Evolutionary conservation across 2,329 filamentous ascomycete genomes (phyloP).

Genomic region (Coleophoma cylindrospora): DNA sequence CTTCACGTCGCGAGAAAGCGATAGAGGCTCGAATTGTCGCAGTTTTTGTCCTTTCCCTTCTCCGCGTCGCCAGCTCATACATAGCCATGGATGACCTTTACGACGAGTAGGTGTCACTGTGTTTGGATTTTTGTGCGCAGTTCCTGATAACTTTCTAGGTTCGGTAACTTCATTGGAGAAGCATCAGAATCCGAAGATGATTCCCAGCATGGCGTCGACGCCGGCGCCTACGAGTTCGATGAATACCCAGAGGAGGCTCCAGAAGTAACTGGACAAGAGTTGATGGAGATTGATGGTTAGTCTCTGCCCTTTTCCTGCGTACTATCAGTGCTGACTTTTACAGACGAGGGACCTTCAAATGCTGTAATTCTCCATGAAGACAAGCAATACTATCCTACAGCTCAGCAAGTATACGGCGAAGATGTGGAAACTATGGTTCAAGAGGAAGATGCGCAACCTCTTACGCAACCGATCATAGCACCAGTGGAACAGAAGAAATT

Average conservation of each 20-base stretch:
- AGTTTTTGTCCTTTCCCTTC: constrained; percentile 3
- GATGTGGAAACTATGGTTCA: constrained; percentile 95
- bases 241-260: constrained; percentile 61
- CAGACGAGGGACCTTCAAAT: constrained; percentile 83
- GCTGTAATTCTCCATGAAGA: constrained; percentile 98
- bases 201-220: constrained; percentile 70
- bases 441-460: constrained; percentile 92
- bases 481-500: constrained; percentile 96
- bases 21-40: constrained; percentile 9
- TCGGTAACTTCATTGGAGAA: constrained; percentile 98
- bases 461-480: constrained; percentile 88
- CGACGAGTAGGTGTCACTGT: constrained; percentile 64
- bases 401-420: constrained; percentile 87
- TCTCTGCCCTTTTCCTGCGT: constrained; percentile 1
- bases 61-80: constrained; percentile 2
- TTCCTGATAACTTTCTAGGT: constrained; percentile 47
- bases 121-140: neutral
- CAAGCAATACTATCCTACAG: constrained; percentile 99
- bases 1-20: constrained; percentile 12
- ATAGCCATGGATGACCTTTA: constrained; percentile 85
- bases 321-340: constrained; percentile 19
- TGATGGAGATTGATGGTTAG: constrained; percentile 88
- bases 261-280: constrained; percentile 66
- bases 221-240: constrained; percentile 76
- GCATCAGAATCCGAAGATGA: constrained; percentile 84